Conservation (phyloP, 345 rosid species). For the Cardiospermum halicacabum region DNA sequence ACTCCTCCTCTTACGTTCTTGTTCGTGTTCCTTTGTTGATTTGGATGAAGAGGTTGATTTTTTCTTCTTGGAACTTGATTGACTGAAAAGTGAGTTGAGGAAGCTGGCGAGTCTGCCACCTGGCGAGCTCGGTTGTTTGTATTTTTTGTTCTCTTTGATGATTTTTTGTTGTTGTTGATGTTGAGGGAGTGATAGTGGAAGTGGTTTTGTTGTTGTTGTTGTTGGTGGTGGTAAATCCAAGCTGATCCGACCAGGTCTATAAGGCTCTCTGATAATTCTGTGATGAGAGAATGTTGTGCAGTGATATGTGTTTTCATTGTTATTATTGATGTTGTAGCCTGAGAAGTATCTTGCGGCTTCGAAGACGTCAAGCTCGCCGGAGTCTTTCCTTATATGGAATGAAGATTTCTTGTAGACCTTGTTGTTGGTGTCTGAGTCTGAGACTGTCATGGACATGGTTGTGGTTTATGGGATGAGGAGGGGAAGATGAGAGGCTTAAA, state of each 20-base stretch:
- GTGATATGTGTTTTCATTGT: too few species aligned
- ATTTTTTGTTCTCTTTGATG: slow-evolving; percentile 53
- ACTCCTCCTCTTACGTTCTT: slow-evolving; percentile 76
- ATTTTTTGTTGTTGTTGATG: slow-evolving; percentile 21
- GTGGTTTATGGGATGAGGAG: slow-evolving; percentile 4
- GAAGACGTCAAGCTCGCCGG: slow-evolving; percentile 85
- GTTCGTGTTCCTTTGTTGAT: slow-evolving; percentile 55
- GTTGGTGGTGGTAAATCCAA: slow-evolving; percentile 67
- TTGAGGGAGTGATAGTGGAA: slow-evolving; percentile 27
- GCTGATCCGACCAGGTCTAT: slow-evolving; percentile 62
- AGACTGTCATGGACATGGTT: slow-evolving; percentile 54
- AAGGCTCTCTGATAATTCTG: slow-evolving; percentile 35
- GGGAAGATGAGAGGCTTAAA: background rate
- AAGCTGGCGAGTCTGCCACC: slow-evolving; percentile 85
- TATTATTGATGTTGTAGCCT: slow-evolving; percentile 52
- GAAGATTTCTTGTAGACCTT: slow-evolving; percentile 41
- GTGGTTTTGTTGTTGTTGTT: slow-evolving; percentile 25
- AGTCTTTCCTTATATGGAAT: slow-evolving; percentile 47
- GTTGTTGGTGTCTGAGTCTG: slow-evolving; percentile 48
- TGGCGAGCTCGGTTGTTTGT: slow-evolving; percentile 87
- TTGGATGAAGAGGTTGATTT: slow-evolving; percentile 46
- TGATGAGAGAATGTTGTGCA: slow-evolving; percentile 30
- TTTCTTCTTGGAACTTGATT: slow-evolving; percentile 69
- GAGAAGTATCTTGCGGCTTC: slow-evolving; percentile 88
- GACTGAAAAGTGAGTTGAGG: slow-evolving; percentile 81